Conservation (phyloP, 192 early-diverging fungal genomes). For the Funneliformis geosporum region DNA sequence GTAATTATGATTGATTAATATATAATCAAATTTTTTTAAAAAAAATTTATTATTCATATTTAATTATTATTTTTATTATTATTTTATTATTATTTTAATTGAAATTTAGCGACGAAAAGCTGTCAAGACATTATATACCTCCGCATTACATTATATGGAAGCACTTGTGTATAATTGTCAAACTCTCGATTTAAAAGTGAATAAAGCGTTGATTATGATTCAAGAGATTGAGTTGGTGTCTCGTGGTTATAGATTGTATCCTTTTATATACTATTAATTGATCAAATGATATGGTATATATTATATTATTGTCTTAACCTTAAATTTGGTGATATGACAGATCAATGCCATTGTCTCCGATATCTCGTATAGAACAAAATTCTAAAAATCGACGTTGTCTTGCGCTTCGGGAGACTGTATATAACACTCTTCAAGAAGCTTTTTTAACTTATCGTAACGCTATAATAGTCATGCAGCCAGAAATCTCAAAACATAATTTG, state of each 20-base stretch:
- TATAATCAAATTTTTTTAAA: background rate
- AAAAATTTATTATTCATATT: background rate
- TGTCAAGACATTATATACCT: constrained; percentile 45
- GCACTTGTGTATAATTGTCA: constrained; percentile 49
- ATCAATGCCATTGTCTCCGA: constrained; percentile 59
- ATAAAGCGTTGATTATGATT: constrained; percentile 55
- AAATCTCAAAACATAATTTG: constrained; percentile 44
- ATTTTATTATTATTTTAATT: constrained; percentile 5
- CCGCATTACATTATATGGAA: constrained; percentile 46
- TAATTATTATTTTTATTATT: constrained; percentile 6
- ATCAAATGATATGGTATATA: background rate
- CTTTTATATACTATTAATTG: background rate
- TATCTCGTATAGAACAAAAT: constrained; percentile 62
- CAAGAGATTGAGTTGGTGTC: constrained; percentile 67
- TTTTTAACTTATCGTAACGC: constrained; percentile 49
- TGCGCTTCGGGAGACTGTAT: constrained; percentile 48
- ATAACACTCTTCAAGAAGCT: constrained; percentile 43
- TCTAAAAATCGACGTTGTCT: constrained; percentile 54
- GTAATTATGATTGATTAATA: constrained; percentile 33
- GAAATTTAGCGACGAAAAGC: constrained; percentile 46
- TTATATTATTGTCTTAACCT: background rate
- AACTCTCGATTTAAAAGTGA: constrained; percentile 51
- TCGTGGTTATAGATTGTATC: constrained; percentile 55
- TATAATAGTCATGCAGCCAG: constrained; percentile 48
- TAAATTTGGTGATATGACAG: background rate